These are phyloP conservation scores for Coemansia erecta DNA, from an alignment of 192 early-diverging fungal species.

Conservation along the genomic window DNA sequence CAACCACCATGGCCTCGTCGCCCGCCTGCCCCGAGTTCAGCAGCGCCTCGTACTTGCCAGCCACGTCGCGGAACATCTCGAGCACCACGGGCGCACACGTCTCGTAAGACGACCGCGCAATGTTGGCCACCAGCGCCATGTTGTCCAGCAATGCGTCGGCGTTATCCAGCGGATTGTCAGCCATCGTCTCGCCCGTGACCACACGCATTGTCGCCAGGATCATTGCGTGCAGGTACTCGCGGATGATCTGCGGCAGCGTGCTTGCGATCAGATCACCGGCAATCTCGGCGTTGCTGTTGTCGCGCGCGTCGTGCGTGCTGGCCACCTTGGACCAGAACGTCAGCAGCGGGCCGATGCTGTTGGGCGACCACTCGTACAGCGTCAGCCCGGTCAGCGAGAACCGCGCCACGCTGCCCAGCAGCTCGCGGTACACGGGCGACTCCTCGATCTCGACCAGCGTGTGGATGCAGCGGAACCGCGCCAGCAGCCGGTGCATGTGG, in stretches of 20 bases:
- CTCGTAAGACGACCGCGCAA: conserved; percentile 69
- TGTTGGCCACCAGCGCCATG: conserved; percentile 66
- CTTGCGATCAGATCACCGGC: conserved; percentile 38
- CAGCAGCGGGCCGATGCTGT: conserved; percentile 72
- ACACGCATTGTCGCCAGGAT: conserved; percentile 31
- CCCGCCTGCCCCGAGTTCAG: conserved; percentile 33
- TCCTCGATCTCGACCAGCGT: conserved; percentile 80
- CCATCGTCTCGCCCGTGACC: conserved; percentile 19
- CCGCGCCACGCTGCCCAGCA: conserved; percentile 24
- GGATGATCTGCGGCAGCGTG: conserved; percentile 47
- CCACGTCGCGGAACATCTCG: conserved; percentile 58
- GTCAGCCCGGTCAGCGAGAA: conserved; percentile 44
- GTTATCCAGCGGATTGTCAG: conserved; percentile 44
- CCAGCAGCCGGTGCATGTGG: conserved; percentile 80
- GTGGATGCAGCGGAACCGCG: conserved; percentile 78
- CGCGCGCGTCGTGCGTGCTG: conserved; percentile 48
- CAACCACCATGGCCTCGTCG: conserved; percentile 50
- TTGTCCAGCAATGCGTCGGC: conserved; percentile 62
- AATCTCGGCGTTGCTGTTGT: conserved; percentile 23
- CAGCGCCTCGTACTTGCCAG: conserved; percentile 59
- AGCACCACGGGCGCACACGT: conserved; percentile 55
- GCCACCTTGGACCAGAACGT: conserved; percentile 87
- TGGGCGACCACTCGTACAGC: conserved; percentile 64
- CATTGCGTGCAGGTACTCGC: conserved; percentile 54
- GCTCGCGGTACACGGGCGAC: conserved; percentile 58